A percentile compares a stretch with the other conserved stretches of the same genome.
Evolutionary conservation across 2,329 filamentous ascomycete species (phyloP).

Genomic region (Colletotrichum echinochloae): DNA sequence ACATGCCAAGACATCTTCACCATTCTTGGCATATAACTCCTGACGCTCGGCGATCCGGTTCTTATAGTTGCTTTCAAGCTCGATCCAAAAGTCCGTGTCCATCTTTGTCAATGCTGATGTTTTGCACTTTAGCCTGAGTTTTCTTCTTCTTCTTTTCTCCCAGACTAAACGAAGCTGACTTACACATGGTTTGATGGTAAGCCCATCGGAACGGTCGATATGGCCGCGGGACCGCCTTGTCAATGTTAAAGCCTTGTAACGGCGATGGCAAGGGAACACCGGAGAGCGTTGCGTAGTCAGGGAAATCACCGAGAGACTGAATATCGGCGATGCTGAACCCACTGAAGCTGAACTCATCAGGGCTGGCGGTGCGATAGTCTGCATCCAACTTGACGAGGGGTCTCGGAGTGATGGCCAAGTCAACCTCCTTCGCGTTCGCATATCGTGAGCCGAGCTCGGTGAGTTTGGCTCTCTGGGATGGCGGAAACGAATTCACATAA

Average conservation of each 20-base stretch:
- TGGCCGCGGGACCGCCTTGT: constrained; percentile 76
- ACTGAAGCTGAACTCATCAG: constrained; percentile 68
- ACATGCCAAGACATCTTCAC: constrained; percentile 72
- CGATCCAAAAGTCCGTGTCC: constrained; percentile 89
- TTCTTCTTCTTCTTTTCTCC: accelerated
- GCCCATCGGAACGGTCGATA: constrained; percentile 86
- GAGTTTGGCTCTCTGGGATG: constrained; percentile 43
- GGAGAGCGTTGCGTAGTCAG: constrained; percentile 80
- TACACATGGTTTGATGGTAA: constrained; percentile 94
- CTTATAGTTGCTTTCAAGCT: constrained; percentile 81
- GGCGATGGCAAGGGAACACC: constrained; percentile 78
- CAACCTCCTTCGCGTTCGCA: constrained; percentile 21
- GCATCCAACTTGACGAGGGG: constrained; percentile 50
- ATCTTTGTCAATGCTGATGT: constrained; percentile 77
- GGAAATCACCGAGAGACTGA: constrained; percentile 78
- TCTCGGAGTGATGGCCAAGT: constrained; percentile 36
- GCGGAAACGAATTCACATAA: constrained; percentile 46
- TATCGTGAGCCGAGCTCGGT: constrained; percentile 25
- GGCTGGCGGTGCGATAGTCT: constrained; percentile 50
- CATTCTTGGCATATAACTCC: constrained; percentile 72
- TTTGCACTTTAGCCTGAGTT: constrained; percentile 17
- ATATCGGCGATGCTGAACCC: constrained; percentile 80
- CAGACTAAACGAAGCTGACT: constrained; percentile 50
- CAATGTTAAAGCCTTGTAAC: constrained; percentile 74
- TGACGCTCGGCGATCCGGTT: constrained; percentile 76